These are phyloP conservation scores for Drechslerella dactyloides DNA, from an alignment of 2,329 filamentous ascomycete species.

Conservation along the genomic window DNA sequence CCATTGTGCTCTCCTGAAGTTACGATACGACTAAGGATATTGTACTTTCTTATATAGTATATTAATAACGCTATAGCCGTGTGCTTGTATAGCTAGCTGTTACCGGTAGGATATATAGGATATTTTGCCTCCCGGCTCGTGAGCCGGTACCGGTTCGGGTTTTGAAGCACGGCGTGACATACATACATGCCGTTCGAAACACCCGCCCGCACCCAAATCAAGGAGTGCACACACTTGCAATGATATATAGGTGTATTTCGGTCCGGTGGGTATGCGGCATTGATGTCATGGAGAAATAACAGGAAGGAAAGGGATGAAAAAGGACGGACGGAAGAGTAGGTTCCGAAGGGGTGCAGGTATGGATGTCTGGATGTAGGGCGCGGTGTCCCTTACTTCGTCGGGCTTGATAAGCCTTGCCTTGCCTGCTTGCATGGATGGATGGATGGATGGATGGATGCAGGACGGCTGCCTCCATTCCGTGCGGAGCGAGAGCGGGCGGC, in stretches of 20 bases:
- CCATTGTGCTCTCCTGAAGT: neutral
- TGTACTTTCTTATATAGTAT: slow-evolving; percentile 9
- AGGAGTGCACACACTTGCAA: too few species aligned
- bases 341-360: neutral
- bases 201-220: too few species aligned
- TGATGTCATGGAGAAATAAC: too few species aligned
- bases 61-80: too few species aligned
- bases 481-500: neutral
- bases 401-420: neutral
- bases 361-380: slow-evolving; percentile 19
- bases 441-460: neutral
- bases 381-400: slow-evolving; percentile 14
- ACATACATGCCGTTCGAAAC: too few species aligned
- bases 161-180: too few species aligned
- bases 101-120: too few species aligned
- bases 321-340: neutral
- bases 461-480: neutral
- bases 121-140: too few species aligned
- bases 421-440: neutral
- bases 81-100: too few species aligned
- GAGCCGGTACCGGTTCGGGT: too few species aligned
- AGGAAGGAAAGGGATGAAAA: neutral
- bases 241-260: too few species aligned
- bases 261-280: too few species aligned
- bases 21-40: slow-evolving; percentile 1